Evolutionary conservation across 176 grass and related monocot species (phyloP).

Genomic region (Zizania latifolia): DNA sequence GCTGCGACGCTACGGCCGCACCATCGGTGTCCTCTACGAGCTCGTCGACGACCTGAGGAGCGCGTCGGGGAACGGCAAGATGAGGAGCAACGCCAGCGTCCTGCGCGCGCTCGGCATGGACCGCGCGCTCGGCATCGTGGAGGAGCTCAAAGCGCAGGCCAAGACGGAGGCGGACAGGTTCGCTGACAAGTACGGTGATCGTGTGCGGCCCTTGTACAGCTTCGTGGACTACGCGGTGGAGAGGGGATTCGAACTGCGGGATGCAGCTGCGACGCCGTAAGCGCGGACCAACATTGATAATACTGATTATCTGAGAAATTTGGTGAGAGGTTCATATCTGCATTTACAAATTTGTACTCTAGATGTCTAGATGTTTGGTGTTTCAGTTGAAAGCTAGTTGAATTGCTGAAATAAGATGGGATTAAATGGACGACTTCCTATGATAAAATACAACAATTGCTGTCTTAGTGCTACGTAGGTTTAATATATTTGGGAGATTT

Average conservation of each 20-base stretch:
- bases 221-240: conserved; percentile 92
- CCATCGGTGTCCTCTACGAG: conserved; percentile 85
- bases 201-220: conserved; percentile 66
- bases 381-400: neutral
- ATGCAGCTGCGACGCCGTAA: conserved; percentile 14
- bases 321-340: neutral
- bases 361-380: conserved; percentile 20
- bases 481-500: neutral
- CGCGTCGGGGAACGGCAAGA: conserved; percentile 64
- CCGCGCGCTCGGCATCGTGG: conserved; percentile 67
- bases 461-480: neutral
- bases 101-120: conserved; percentile 59
- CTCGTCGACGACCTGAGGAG: conserved; percentile 74
- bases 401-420: neutral
- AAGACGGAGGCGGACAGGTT: conserved; percentile 68
- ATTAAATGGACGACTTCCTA: neutral
- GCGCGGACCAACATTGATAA: neutral
- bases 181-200: conserved; percentile 54
- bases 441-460: neutral
- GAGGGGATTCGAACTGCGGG: conserved; percentile 62
- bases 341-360: neutral
- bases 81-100: conserved; percentile 74
- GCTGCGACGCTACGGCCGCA: conserved; percentile 68
- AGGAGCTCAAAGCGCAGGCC: conserved; percentile 68
- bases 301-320: neutral